Conservation (phyloP, 768 basidiomycete species). For the Podaxis pistillaris region DNA sequence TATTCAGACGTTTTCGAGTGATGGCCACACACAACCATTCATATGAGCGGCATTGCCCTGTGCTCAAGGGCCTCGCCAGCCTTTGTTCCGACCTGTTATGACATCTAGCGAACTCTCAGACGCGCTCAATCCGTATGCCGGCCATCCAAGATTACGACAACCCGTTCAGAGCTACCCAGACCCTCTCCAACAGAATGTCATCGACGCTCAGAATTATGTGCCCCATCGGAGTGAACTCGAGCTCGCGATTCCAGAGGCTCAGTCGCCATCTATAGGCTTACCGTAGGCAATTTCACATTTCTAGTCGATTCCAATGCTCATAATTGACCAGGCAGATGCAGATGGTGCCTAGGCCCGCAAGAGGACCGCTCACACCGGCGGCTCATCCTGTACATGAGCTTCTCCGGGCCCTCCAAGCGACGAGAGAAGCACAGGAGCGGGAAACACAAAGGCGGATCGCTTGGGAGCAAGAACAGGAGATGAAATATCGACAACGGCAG, state of each 20-base stretch:
- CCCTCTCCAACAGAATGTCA: conserved; percentile 11
- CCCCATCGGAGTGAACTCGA: conserved; percentile 67
- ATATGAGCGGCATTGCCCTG: conserved; percentile 11
- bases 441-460: conserved; percentile 57
- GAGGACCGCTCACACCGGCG: conserved; percentile 12
- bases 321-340: conserved; percentile 11
- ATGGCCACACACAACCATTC: conserved; percentile 14
- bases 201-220: conserved; percentile 27
- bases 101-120: conserved; percentile 74
- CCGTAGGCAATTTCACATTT: conserved; percentile 30
- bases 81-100: conserved; percentile 34
- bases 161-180: conserved; percentile 5
- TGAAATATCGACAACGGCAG: conserved; percentile 7
- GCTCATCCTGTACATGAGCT: conserved; percentile 57
- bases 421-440: conserved; percentile 56
- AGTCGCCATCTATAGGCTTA: conserved; percentile 31
- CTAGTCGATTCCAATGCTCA: neutral
- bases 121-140: conserved; percentile 69
- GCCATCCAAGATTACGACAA: conserved; percentile 14
- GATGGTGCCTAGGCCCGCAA: conserved; percentile 16
- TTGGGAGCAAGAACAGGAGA: conserved; percentile 74
- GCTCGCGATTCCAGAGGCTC: conserved; percentile 50
- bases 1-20: conserved; percentile 8
- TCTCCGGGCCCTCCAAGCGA: conserved; percentile 53
- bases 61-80: conserved; percentile 14